Evolutionary conservation across 2,329 filamentous ascomycete genomes (phyloP).

Genomic region (Zymoseptoria passerinii): DNA sequence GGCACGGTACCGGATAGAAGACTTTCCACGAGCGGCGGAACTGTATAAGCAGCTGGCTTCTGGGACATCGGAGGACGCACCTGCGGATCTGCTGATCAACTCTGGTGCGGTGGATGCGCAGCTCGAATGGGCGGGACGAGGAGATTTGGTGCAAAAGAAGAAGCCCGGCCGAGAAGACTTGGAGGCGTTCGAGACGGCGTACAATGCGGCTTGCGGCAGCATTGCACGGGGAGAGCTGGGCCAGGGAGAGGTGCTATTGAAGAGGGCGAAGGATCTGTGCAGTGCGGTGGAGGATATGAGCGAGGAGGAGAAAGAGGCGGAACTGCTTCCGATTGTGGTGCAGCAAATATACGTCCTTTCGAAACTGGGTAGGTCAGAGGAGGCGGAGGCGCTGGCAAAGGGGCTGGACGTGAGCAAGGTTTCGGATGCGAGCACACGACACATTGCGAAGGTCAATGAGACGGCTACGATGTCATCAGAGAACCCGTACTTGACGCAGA

Average conservation of each 20-base stretch:
- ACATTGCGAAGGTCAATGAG: slow-evolving; percentile 60
- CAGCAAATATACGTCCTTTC: slow-evolving; percentile 68
- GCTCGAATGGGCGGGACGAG: slow-evolving; percentile 58
- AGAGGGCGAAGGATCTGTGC: slow-evolving; percentile 63
- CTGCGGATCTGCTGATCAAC: slow-evolving; percentile 71
- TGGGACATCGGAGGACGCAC: slow-evolving; percentile 48
- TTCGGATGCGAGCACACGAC: slow-evolving; percentile 56
- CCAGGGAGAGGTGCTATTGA: slow-evolving; percentile 58
- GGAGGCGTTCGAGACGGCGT: slow-evolving; percentile 72
- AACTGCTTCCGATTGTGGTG: slow-evolving; percentile 65
- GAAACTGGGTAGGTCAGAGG: slow-evolving; percentile 55
- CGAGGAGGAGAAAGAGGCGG: slow-evolving; percentile 64
- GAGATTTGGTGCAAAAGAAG: slow-evolving; percentile 45
- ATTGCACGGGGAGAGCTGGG: slow-evolving; percentile 61
- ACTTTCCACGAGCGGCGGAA: slow-evolving; percentile 57
- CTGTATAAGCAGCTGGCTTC: slow-evolving; percentile 54
- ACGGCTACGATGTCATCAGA: slow-evolving; percentile 35
- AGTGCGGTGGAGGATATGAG: slow-evolving; percentile 63
- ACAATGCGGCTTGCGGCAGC: slow-evolving; percentile 67
- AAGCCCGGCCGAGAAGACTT: slow-evolving; percentile 53
- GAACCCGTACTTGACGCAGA: slow-evolving; percentile 63
- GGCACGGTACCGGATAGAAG: slow-evolving; percentile 65
- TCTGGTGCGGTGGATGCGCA: slow-evolving; percentile 64
- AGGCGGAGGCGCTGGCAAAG: slow-evolving; percentile 56
- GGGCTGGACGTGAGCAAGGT: slow-evolving; percentile 57